Evolutionary conservation across 148 eudicot genomes (phyloP).

Genomic region (Chenopodium berlandieri): DNA sequence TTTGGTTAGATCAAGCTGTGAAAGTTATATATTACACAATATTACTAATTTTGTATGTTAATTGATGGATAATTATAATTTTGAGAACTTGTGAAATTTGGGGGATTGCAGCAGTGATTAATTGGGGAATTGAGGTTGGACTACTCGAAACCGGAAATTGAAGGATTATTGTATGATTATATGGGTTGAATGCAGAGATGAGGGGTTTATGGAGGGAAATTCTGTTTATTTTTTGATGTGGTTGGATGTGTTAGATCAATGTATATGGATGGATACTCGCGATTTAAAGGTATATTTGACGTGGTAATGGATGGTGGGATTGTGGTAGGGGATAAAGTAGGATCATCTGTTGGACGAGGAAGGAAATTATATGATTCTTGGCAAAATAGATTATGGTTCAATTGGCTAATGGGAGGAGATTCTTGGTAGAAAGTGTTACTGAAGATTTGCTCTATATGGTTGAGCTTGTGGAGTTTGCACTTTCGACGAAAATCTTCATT

Average conservation of each 20-base stretch:
- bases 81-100: background rate
- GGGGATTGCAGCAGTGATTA: background rate
- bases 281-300: background rate
- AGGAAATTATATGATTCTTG: background rate
- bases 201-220: background rate
- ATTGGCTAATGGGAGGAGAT: background rate
- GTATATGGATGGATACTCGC: background rate
- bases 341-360: background rate
- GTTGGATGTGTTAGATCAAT: background rate
- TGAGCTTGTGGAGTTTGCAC: background rate
- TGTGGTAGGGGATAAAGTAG: background rate
- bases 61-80: background rate
- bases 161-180: background rate
- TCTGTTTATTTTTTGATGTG: background rate
- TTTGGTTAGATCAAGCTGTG: conserved; percentile 25
- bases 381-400: background rate
- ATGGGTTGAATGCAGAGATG: background rate
- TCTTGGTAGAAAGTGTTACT: background rate
- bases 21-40: background rate
- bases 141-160: background rate
- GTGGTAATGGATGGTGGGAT: background rate
- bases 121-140: conserved; percentile 5
- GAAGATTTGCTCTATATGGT: background rate
- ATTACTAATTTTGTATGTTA: background rate
- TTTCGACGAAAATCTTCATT: background rate